Evolutionary conservation across 768 basidiomycete species (phyloP).

Genomic region (Termitomyces sp.): DNA sequence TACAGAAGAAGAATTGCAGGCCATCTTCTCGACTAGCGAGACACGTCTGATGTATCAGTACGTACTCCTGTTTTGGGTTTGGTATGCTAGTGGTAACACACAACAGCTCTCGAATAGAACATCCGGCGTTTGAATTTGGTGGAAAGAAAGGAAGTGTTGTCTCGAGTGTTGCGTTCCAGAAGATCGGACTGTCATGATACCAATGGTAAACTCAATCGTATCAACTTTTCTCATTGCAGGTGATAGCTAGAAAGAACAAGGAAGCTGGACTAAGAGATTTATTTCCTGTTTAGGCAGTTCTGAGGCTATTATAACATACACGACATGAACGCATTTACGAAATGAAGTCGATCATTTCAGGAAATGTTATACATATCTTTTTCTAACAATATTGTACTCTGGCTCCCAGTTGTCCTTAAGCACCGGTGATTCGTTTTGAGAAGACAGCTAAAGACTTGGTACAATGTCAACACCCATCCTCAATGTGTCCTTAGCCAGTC

Average conservation of each 20-base stretch:
- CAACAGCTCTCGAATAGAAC: slow-evolving; percentile 63
- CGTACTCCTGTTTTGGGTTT: slow-evolving; percentile 16
- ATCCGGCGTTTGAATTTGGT: slow-evolving; percentile 71
- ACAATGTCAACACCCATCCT: slow-evolving; percentile 57
- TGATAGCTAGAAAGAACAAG: neutral
- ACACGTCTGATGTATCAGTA: slow-evolving; percentile 64
- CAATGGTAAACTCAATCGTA: neutral
- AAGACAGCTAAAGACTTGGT: slow-evolving; percentile 20
- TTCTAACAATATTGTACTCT: neutral
- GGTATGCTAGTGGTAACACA: neutral
- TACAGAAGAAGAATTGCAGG: slow-evolving; percentile 68
- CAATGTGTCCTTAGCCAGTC: slow-evolving; percentile 65
- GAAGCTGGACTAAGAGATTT: neutral
- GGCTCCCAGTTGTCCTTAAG: neutral
- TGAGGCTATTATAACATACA: neutral
- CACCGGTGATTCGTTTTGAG: neutral
- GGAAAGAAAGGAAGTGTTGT: slow-evolving; percentile 69
- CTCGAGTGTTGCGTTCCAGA: slow-evolving; percentile 69
- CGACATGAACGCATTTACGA: neutral
- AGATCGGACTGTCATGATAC: slow-evolving; percentile 10
- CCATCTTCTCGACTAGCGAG: slow-evolving; percentile 40
- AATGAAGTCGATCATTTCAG: neutral
- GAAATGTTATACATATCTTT: neutral
- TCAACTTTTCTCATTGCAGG: neutral
- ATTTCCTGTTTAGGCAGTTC: neutral